Evolutionary conservation across 768 basidiomycete genomes (phyloP), one percentile per base, ranked within the genome.

Genomic region (Calocybe indica): DNA sequence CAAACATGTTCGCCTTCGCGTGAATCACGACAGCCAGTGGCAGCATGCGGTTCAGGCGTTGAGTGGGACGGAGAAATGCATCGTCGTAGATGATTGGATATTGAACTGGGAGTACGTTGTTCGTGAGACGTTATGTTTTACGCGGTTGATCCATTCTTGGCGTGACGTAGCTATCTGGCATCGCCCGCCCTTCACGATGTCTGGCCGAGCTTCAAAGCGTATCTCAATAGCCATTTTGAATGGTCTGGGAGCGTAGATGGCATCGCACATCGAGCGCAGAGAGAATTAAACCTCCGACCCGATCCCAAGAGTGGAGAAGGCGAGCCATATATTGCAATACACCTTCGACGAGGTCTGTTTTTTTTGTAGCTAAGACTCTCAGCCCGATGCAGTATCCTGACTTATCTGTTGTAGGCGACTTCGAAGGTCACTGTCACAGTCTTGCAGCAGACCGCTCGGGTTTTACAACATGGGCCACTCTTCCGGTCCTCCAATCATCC

Each of bases 381-480:
- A 4, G 22, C 22, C 22, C 22, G 22, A 22, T 22, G 22, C 28
- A 32, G 12, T 37, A 12, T 7, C 13, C 30, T 13, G 12, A 7
- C 32, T 41, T n/a, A 45, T 32, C 11, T 22, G 29, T 8, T 9
- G 37, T 29, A 71, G 68, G 69, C 10, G 73, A 74, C 40, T 75
- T 76, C 48, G 68, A 71, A 54, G 58, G 53, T 7, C 73, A 75
- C 52, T 76, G 75, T 33, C 49, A 64, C 38, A 58, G 48, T 38
- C 64, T 74, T 5, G 62, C 69, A 5, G 51, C 63, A 39, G 56
- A 45, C 12, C 58, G 61, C 22, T 57, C 59, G 7, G 71, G 71
- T 7, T 74, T 74, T 58, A 74, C 72, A 6, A 75, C 73, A 5
- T 76, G 73, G 75, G 69, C 67, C 5, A 74, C 72, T 6, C 67